A percentile compares a stretch with the other conserved stretches of the same genome.
Conservation (phyloP, 2,329 filamentous ascomycete species). For the Aspergillus sp. region DNA sequence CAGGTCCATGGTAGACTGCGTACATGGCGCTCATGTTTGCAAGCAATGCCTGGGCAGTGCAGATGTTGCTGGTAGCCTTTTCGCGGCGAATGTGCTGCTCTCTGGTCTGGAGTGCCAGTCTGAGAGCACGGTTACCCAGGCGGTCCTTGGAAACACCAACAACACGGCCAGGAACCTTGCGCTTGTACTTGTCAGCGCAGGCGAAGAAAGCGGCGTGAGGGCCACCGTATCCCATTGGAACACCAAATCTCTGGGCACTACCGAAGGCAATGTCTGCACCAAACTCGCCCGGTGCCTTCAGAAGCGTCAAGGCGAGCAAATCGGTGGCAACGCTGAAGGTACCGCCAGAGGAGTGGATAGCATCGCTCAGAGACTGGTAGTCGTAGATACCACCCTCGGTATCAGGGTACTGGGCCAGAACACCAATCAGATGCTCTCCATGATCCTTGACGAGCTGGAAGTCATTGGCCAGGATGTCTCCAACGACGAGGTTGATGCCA, state of each 20-base stretch:
- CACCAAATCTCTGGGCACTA: slow-evolving; percentile 85
- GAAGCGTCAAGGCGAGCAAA: slow-evolving; percentile 78
- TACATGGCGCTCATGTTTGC: slow-evolving; percentile 97
- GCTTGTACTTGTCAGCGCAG: slow-evolving; percentile 85
- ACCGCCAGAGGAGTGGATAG: slow-evolving; percentile 73
- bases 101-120: slow-evolving; percentile 84
- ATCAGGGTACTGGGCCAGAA: slow-evolving; percentile 93
- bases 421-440: slow-evolving; percentile 80
- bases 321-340: slow-evolving; percentile 88
- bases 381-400: slow-evolving; percentile 78
- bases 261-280: slow-evolving; percentile 95
- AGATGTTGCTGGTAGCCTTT: slow-evolving; percentile 97
- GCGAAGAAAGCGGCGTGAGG: slow-evolving; percentile 98
- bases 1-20: slow-evolving; percentile 87
- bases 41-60: slow-evolving; percentile 88
- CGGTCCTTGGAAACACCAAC: slow-evolving; percentile 92
- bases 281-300: slow-evolving; percentile 89
- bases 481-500: slow-evolving; percentile 72
- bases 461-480: slow-evolving; percentile 68
- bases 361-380: slow-evolving; percentile 70
- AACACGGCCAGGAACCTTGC: slow-evolving; percentile 87
- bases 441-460: slow-evolving; percentile 68
- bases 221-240: slow-evolving; percentile 87
- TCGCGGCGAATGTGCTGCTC: slow-evolving; percentile 96
- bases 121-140: slow-evolving; percentile 74